Conservation (phyloP, 1,284 basidiomycete genomes). For the Naganishia liquefaciens region DNA sequence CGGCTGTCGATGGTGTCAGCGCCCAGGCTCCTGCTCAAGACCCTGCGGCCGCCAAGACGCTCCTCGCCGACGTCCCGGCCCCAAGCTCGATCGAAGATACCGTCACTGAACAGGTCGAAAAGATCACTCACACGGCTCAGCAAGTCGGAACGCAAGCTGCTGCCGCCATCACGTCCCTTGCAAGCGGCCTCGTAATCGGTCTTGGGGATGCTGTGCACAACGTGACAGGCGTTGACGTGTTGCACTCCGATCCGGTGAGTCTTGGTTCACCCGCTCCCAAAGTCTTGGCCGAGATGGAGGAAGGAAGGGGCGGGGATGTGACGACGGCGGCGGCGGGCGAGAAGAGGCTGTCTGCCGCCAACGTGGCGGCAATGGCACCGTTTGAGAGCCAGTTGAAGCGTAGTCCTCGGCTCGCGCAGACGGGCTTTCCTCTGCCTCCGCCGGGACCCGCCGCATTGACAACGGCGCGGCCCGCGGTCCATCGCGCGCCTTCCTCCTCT, state of each 20-base stretch:
- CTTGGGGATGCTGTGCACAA: slow-evolving; percentile 38
- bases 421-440: slow-evolving; percentile 10
- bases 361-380: slow-evolving; percentile 2
- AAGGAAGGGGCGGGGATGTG: slow-evolving; percentile 15
- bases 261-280: slow-evolving; percentile 11
- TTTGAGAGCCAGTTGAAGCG: slow-evolving; percentile 25
- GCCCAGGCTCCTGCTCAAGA: not conserved
- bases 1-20: not conserved
- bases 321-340: not conserved
- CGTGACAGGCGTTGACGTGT: slow-evolving; percentile 49
- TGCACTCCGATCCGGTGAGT: slow-evolving; percentile 43
- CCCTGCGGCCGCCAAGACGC: not conserved
- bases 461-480: not conserved
- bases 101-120: slow-evolving; percentile 14
- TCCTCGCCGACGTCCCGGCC: not conserved
- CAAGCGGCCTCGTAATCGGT: slow-evolving; percentile 35
- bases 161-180: slow-evolving; percentile 39
- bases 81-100: slow-evolving; percentile 10
- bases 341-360: not conserved
- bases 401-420: slow-evolving; percentile 19
- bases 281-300: slow-evolving; percentile 3
- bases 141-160: slow-evolving; percentile 35
- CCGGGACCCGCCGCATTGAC: not conserved
- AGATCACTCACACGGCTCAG: slow-evolving; percentile 20
- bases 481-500: slow-evolving; percentile 21